phyloP scores from a whole-genome alignment of 139 green algal species.

The Haematococcus lacustris region DNA sequence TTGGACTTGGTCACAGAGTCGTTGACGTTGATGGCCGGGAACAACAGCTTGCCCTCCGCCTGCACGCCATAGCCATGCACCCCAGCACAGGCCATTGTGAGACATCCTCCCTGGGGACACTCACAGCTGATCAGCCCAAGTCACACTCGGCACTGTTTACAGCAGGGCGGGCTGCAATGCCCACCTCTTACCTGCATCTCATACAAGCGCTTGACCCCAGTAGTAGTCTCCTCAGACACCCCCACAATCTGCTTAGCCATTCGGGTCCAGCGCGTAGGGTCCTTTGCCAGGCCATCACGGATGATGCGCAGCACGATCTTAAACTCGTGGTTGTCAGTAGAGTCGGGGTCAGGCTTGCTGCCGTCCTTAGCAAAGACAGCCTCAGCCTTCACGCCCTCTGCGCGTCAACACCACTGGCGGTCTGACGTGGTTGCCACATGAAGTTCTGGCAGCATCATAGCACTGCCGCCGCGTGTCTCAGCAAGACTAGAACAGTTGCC shows the following conservation, averaged over 20 bases:
- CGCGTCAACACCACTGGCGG: too few relatives aligned
- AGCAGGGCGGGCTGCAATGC: too few relatives aligned
- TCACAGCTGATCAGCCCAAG: too few relatives aligned
- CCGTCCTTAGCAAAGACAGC: slow-evolving; percentile 81
- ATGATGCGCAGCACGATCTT: slow-evolving; percentile 96
- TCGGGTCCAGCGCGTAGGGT: slow-evolving; percentile 17
- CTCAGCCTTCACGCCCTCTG: slow-evolving; percentile 96
- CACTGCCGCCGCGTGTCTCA: too few relatives aligned
- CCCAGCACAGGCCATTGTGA: too few relatives aligned
- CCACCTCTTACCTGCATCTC: slow-evolving; percentile 90
- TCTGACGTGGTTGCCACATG: too few relatives aligned
- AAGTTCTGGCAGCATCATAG: too few relatives aligned
- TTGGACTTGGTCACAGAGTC: slow-evolving; percentile 99
- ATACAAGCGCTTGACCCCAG: slow-evolving; percentile 98
- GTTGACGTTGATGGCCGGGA: slow-evolving; percentile 99
- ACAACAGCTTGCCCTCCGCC: slow-evolving; percentile 79
- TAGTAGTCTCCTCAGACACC: slow-evolving; percentile 99
- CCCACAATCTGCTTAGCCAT: slow-evolving; percentile 82
- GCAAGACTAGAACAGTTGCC: too few relatives aligned
- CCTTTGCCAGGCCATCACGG: slow-evolving; percentile 62
- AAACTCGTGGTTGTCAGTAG: slow-evolving; percentile 97
- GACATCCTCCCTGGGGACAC: too few relatives aligned
- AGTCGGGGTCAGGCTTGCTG: slow-evolving; percentile 85
- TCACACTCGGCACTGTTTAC: too few relatives aligned
- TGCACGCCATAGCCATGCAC: slow-evolving; percentile 23